A percentile compares a stretch with the other conserved stretches of the same genome.
Conservation (phyloP, 2,329 filamentous ascomycete species). For the Epichloe uncinata region DNA sequence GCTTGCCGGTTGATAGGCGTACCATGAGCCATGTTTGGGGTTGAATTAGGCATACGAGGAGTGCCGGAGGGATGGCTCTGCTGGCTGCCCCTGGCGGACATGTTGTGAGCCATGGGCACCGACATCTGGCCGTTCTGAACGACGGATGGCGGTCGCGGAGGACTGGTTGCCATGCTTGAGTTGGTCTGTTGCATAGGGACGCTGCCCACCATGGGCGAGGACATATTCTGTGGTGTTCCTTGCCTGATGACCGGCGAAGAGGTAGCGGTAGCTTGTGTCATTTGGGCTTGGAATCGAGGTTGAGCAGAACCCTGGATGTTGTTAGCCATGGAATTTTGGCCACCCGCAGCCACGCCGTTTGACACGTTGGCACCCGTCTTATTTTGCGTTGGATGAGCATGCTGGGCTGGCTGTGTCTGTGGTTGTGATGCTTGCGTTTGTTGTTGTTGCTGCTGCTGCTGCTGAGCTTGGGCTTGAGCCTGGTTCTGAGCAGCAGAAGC, state of each 20-base stretch:
- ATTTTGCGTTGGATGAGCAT: conserved; percentile 23
- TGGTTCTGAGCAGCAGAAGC: conserved; percentile 15
- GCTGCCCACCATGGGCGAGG: conserved; percentile 50
- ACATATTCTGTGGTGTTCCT: conserved; percentile 50
- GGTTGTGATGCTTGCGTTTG: neutral
- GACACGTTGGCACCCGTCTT: conserved; percentile 25
- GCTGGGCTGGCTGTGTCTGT: conserved; percentile 16
- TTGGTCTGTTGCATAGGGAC: conserved; percentile 52
- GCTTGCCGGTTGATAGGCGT: conserved; percentile 43
- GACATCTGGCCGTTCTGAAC: conserved; percentile 46
- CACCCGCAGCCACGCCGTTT: conserved; percentile 20
- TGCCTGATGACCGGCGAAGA: conserved; percentile 56
- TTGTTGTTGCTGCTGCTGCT: conserved; percentile 2
- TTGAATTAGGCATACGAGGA: conserved; percentile 46
- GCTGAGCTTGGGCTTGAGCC: conserved; percentile 9
- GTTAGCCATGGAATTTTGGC: conserved; percentile 24
- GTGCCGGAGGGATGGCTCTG: conserved; percentile 53
- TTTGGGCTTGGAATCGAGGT: conserved; percentile 38
- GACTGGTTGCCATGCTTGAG: conserved; percentile 56
- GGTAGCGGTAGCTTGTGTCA: conserved; percentile 44
- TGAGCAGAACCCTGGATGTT: conserved; percentile 27
- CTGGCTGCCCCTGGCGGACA: conserved; percentile 52
- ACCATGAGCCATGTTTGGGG: conserved; percentile 45
- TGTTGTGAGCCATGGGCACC: conserved; percentile 46
- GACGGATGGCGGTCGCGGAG: conserved; percentile 51